These are phyloP conservation scores for Cryptococcus deneoformans DNA, from an alignment of 1,284 basidiomycete genomes.

Conservation along the genomic window DNA sequence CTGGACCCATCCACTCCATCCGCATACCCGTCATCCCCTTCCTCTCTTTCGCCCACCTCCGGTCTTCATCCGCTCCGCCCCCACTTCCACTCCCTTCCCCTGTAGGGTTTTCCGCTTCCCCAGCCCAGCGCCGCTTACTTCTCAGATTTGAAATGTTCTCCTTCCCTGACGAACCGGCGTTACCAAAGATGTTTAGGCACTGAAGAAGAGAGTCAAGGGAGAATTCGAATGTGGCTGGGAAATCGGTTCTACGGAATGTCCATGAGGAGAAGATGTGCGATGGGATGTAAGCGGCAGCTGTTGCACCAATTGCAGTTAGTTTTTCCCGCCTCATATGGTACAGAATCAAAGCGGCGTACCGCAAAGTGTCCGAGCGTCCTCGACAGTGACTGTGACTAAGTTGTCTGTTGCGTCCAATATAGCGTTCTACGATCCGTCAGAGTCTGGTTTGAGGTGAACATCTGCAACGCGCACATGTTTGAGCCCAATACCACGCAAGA, in stretches of 20 bases:
- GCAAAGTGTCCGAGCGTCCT: not conserved
- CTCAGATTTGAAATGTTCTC: conserved; percentile 2
- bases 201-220: conserved; percentile 78
- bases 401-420: conserved; percentile 59
- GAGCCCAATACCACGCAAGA: conserved; percentile 75
- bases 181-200: conserved; percentile 89
- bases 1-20: conserved; percentile 74
- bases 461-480: conserved; percentile 56
- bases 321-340: not conserved
- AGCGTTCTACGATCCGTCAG: conserved; percentile 59
- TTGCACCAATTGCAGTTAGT: not conserved
- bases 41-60: conserved; percentile 5
- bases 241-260: conserved; percentile 54
- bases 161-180: conserved; percentile 53
- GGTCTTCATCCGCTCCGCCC: conserved; percentile 24
- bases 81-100: conserved; percentile 34
- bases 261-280: conserved; percentile 75
- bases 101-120: conserved; percentile 44
- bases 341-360: not conserved
- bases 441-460: too few relatives aligned
- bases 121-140: conserved; percentile 44
- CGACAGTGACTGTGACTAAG: not conserved
- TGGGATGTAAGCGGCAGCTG: conserved; percentile 84
- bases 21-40: conserved; percentile 66
- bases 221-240: conserved; percentile 63